Conservation (phyloP, 257 asterid genomes). For the Verbascum thapsus region DNA sequence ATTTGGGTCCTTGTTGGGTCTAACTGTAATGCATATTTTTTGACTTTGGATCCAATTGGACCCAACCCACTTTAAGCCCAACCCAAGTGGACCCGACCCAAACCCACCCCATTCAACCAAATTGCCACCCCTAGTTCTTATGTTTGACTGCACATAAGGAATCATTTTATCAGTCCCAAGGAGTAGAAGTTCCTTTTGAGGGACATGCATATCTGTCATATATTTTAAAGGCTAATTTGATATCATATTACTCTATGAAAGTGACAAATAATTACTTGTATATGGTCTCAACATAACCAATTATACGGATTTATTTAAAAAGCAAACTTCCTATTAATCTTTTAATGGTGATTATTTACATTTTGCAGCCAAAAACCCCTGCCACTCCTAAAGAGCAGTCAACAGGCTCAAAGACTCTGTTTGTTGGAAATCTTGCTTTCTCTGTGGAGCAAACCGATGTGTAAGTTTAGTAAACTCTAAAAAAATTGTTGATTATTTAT, state of each 20-base stretch:
- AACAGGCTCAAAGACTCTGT: slow-evolving; percentile 59
- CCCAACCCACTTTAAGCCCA: no score
- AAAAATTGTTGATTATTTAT: not conserved
- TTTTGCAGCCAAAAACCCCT: slow-evolving; percentile 59
- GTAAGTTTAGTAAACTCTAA: slow-evolving; percentile 42
- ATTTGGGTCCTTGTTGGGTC: no score
- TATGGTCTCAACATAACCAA: not conserved
- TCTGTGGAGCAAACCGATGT: slow-evolving; percentile 56
- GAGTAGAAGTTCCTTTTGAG: not conserved
- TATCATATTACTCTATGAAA: slow-evolving; percentile 1
- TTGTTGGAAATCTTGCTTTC: slow-evolving; percentile 76
- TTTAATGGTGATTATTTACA: slow-evolving; percentile 4
- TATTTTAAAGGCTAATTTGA: not conserved
- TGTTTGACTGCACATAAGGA: no score
- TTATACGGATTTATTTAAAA: no score
- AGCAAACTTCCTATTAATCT: no score
- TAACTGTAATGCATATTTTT: no score
- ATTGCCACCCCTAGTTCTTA: no score
- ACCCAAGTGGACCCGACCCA: no score
- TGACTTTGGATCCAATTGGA: no score
- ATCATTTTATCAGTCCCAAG: no score
- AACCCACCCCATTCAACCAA: no score
- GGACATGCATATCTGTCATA: not conserved
- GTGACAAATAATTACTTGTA: not conserved
- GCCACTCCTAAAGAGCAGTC: slow-evolving; percentile 44